Conservation (phyloP, 179 eudicot species). For the Spergularia azorica region DNA sequence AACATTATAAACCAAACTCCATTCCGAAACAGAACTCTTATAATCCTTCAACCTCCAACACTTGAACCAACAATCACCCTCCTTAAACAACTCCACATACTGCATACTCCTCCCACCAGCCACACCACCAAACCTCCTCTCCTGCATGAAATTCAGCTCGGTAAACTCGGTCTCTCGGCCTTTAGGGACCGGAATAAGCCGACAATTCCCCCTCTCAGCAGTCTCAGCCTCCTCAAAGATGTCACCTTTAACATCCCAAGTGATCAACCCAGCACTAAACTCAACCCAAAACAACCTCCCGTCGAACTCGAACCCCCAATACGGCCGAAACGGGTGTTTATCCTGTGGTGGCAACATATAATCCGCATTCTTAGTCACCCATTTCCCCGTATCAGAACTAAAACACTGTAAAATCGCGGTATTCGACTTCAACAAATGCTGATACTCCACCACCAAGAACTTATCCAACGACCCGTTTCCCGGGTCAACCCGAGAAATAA, state of each 20-base stretch:
- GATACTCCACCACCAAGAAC: slow-evolving; percentile 8
- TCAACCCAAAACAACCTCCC: slow-evolving; percentile 11
- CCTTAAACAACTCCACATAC: neutral
- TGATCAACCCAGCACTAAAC: neutral
- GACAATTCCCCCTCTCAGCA: neutral
- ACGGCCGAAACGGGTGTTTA: neutral
- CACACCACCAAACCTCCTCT: neutral
- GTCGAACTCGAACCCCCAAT: neutral
- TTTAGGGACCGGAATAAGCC: neutral
- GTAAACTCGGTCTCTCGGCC: neutral
- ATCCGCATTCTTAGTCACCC: neutral
- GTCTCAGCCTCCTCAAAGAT: neutral
- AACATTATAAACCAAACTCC: neutral
- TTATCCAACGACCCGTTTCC: neutral
- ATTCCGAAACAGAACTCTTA: neutral
- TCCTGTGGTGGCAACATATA: neutral
- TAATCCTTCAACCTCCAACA: neutral
- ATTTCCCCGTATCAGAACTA: slow-evolving; percentile 1
- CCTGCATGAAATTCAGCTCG: neutral
- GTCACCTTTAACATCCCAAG: neutral
- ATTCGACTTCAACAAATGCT: neutral
- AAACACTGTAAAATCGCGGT: neutral
- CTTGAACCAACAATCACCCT: neutral
- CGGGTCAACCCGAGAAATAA: slow-evolving; percentile 5
- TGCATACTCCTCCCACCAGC: neutral